phyloP scores from a whole-genome alignment of 164 flowering plant species.

The Vitis labrusca region DNA sequence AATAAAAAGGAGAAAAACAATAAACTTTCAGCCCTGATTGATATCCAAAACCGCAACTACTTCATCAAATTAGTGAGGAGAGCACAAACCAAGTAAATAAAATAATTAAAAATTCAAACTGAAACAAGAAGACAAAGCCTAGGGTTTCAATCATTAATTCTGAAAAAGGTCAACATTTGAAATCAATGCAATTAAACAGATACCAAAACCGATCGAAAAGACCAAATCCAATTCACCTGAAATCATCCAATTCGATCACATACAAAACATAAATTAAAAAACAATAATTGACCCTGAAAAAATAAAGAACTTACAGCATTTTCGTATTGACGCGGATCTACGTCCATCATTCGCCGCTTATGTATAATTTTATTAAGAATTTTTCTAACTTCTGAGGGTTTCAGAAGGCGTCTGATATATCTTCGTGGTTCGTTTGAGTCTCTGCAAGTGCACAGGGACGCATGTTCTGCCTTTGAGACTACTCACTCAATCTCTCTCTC shows the following conservation, averaged over 20 bases:
- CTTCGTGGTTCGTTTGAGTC: too few relatives aligned
- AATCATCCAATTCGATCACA: background rate
- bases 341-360: constrained; percentile 41
- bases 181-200: background rate
- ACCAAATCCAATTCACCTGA: too few relatives aligned
- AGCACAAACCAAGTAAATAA: too few relatives aligned
- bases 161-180: background rate
- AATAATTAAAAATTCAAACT: background rate
- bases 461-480: too few relatives aligned
- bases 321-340: constrained; percentile 62
- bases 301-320: constrained; percentile 37
- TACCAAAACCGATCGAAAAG: background rate
- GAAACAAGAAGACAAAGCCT: background rate
- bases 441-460: too few relatives aligned
- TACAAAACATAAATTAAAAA: background rate
- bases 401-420: too few relatives aligned
- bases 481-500: too few relatives aligned
- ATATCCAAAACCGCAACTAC: too few relatives aligned
- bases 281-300: background rate
- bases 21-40: too few relatives aligned
- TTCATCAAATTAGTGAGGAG: too few relatives aligned
- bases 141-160: constrained; percentile 2
- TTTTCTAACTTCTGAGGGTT: constrained; percentile 18
- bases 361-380: constrained; percentile 17
- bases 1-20: too few relatives aligned